Evolutionary conservation across 139 green algal species (phyloP).

Genomic region (Marvania coccoides): DNA sequence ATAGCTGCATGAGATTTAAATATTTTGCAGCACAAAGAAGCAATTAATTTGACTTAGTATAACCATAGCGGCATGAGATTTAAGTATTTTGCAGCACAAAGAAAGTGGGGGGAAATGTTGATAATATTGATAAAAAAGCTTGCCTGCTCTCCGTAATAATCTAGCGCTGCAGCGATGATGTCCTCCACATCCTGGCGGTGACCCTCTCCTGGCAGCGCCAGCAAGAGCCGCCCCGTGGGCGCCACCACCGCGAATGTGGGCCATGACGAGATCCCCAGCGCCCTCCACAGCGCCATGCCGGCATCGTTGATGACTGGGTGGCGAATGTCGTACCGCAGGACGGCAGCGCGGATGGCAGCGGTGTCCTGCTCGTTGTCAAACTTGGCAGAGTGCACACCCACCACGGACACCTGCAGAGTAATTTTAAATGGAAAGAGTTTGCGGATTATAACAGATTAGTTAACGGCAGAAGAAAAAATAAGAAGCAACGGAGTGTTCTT

Average conservation of each 20-base stretch:
- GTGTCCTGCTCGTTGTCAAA: constrained; percentile 79
- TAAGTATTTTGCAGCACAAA: too few species aligned
- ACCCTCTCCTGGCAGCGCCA: constrained; percentile 52
- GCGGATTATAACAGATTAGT: too few species aligned
- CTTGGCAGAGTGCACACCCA: constrained; percentile 75
- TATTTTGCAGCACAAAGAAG: too few species aligned
- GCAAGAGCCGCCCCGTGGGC: constrained; percentile 40
- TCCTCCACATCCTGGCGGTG: constrained; percentile 65
- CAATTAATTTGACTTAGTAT: too few species aligned
- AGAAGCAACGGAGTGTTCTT: too few species aligned
- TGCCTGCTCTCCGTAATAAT: constrained; percentile 54
- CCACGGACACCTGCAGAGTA: too few species aligned
- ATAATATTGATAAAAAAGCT: too few species aligned
- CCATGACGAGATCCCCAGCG: constrained; percentile 58
- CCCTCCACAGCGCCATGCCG: constrained; percentile 60
- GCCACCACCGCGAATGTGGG: constrained; percentile 59
- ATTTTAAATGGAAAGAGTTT: too few species aligned
- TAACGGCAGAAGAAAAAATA: too few species aligned
- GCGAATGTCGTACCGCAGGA: constrained; percentile 61
- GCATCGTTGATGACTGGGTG: constrained; percentile 72
- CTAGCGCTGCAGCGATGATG: constrained; percentile 54
- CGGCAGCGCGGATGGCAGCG: constrained; percentile 33
- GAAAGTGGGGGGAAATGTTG: too few species aligned
- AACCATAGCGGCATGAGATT: too few species aligned
- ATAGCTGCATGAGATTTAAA: too few species aligned